These are phyloP conservation scores for Tagetes erecta DNA, from an alignment of 129 eudicot genomes.

Conservation along the genomic window DNA sequence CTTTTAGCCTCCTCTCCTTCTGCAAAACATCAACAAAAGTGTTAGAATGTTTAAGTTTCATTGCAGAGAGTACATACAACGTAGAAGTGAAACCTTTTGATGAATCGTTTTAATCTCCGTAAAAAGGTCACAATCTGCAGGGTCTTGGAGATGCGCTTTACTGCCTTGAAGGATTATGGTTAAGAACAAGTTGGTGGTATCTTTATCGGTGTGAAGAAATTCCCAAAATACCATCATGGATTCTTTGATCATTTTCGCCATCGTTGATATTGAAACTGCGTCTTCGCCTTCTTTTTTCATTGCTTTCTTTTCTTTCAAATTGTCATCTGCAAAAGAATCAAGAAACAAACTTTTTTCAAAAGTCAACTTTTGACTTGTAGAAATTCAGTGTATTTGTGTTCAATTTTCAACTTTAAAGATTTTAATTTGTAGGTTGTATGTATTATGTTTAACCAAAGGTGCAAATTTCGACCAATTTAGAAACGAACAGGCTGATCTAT, in stretches of 20 bases:
- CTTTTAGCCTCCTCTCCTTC: constrained; percentile 84
- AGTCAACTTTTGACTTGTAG: constrained; percentile 3
- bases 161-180: constrained; percentile 44
- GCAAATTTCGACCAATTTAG: not conserved
- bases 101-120: constrained; percentile 48
- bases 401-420: not conserved
- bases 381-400: not conserved
- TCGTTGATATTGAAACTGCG: constrained; percentile 52
- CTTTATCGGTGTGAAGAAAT: constrained; percentile 69
- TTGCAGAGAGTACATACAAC: constrained; percentile 5
- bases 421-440: not conserved
- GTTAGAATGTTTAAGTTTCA: not conserved
- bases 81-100: constrained; percentile 54
- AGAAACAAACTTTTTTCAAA: not conserved
- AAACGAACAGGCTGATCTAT: not conserved
- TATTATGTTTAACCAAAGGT: not conserved
- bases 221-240: constrained; percentile 73
- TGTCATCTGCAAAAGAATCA: constrained; percentile 53
- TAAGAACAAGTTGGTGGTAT: constrained; percentile 32
- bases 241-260: constrained; percentile 56
- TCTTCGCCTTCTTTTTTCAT: constrained; percentile 41
- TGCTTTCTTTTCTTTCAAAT: constrained; percentile 54
- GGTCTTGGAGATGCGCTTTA: constrained; percentile 43
- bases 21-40: constrained; percentile 30
- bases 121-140: constrained; percentile 54